Conservation (phyloP, 1,284 basidiomycete genomes). For the Takashimella koratensis region DNA sequence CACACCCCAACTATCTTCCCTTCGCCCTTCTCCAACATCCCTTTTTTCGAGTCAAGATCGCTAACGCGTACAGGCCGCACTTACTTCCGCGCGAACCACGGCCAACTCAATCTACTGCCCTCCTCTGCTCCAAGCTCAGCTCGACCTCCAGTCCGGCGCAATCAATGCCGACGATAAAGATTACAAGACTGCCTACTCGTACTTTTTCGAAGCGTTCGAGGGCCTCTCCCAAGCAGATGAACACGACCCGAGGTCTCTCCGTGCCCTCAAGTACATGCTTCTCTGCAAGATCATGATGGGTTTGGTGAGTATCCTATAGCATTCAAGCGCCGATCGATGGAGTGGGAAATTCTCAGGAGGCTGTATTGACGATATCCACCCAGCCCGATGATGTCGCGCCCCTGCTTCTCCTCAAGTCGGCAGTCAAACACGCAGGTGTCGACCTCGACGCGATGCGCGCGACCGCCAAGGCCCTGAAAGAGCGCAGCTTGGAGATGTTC, state of each 20-base stretch:
- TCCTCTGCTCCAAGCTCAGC: constrained; percentile 81
- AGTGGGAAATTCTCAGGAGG: too few species aligned
- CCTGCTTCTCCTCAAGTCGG: constrained; percentile 80
- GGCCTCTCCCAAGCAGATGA: constrained; percentile 63
- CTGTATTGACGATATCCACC: too few species aligned
- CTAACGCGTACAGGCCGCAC: constrained; percentile 60
- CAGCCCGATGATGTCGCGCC: constrained; percentile 90
- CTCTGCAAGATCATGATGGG: constrained; percentile 98
- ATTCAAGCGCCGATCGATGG: too few species aligned
- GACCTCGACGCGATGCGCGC: constrained; percentile 95
- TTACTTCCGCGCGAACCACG: constrained; percentile 88
- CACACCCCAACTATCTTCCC: not conserved
- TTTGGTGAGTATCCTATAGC: constrained; percentile 66
- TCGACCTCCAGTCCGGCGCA: constrained; percentile 88
- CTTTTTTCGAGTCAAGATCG: not conserved
- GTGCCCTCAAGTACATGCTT: constrained; percentile 94
- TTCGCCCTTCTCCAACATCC: not conserved
- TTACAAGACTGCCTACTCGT: constrained; percentile 94
- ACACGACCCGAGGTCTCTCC: constrained; percentile 57
- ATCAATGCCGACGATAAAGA: constrained; percentile 97
- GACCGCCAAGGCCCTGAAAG: constrained; percentile 87
- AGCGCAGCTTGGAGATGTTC: constrained; percentile 82
- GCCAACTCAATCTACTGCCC: constrained; percentile 98
- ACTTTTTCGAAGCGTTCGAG: constrained; percentile 97
- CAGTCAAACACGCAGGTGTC: constrained; percentile 69